Evolutionary conservation across 768 basidiomycete genomes (phyloP), one percentile per base, ranked within the genome.

Genomic region (Tremella mesenterica): DNA sequence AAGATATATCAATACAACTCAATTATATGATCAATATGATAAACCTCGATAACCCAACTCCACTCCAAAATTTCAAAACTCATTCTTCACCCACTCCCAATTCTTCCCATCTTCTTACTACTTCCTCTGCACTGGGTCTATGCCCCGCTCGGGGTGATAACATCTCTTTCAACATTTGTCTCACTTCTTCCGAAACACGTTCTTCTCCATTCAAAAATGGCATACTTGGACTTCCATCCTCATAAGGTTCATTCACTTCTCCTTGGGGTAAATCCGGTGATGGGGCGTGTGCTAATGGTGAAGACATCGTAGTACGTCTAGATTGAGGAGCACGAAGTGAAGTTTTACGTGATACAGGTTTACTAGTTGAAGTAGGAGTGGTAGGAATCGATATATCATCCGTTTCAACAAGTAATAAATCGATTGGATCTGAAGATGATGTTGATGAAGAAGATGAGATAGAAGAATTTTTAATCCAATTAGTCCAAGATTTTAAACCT

Each of bases 171-270:
- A 70, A 14, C 18, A 60, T 48, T 18, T 54, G 20, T 18, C 61
- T 50, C 3, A 61, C 28, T n/a, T 48, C 34, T 26, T 61, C 59
- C 13, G 43, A 25, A 1, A 70, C 60, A 21, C 53, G 12, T 12
- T 61, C 61, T 12, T 16, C 2, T 1, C 65, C 67, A 43, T 67
- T 64, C 3, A 67, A 43, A 46, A 60, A 61, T 12, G 54, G 4
- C 63, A 69, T 61, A 7, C 58, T 28, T 0, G 61, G 64, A 39
- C 54, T 56, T 3, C 59, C 65, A 53, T 67, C 59, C 1, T 36
- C n/a, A 50, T 63, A 64, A 14, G 58, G 54, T 47, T 61, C 41
- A 3, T 14, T 38, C 13, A 57, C 3, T 5, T 41, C 38, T n/a
- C 38, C 38, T 14, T n/a, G n/a, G 38, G 38, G n/a, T 4, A 41